Evolutionary conservation across 441 rosid genomes (phyloP).

Genomic region (Eutrema salsugineum): DNA sequence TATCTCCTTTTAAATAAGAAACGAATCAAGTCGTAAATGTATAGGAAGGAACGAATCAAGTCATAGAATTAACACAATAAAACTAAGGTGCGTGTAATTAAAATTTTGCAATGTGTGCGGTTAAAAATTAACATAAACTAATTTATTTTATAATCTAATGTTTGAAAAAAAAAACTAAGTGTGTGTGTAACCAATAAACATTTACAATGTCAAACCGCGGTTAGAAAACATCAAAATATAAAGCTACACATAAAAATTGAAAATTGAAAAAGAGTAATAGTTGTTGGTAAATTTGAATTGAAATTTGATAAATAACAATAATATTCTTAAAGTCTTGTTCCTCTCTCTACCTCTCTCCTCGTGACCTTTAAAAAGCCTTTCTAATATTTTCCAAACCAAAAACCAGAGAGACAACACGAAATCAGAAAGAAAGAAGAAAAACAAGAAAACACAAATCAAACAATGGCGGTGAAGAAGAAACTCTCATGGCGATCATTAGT

Average conservation of each 20-base stretch:
- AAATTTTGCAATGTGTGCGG: no score
- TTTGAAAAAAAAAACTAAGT: no score
- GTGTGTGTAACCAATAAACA: neutral
- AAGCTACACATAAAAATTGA: constrained; percentile 3
- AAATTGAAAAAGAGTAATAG: neutral
- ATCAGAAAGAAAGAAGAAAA: neutral
- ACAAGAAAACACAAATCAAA: neutral
- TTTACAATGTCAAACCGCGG: constrained; percentile 11
- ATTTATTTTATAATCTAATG: no score
- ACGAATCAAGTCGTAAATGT: no score
- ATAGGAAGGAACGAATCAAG: no score
- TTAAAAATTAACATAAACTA: no score
- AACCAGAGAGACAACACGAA: constrained; percentile 1
- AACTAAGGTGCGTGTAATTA: no score
- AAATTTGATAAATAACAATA: neutral
- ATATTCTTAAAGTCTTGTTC: neutral
- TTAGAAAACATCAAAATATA: constrained; percentile 5
- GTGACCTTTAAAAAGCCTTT: constrained; percentile 20
- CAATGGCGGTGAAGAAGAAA: constrained; percentile 43
- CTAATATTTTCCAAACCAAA: neutral
- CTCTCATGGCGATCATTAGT: constrained; percentile 44
- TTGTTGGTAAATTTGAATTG: constrained; percentile 19
- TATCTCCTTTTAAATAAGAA: no score
- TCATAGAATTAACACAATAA: no score
- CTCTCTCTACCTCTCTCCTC: constrained; percentile 1